A percentile compares a stretch with the other conserved stretches of the same genome.
Evolutionary conservation across 2,329 filamentous ascomycete species (phyloP).

Genomic region (Fusarium nisikadoi): DNA sequence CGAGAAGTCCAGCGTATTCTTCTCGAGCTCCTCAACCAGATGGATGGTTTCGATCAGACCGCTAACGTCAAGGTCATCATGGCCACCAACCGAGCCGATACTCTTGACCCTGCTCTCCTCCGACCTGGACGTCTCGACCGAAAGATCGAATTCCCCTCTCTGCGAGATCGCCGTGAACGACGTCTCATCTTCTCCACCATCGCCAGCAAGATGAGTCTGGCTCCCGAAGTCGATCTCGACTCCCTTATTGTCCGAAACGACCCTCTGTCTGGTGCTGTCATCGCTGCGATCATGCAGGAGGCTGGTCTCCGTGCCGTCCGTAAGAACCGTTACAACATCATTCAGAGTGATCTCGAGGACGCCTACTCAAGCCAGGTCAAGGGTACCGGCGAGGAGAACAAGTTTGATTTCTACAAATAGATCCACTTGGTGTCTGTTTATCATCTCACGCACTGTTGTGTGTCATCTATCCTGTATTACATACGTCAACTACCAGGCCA

Average conservation of each 20-base stretch:
- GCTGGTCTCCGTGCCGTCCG: slow-evolving; percentile 92
- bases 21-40: slow-evolving; percentile 97
- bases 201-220: slow-evolving; percentile 94
- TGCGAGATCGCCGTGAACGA: slow-evolving; percentile 92
- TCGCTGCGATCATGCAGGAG: slow-evolving; percentile 99
- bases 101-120: slow-evolving; percentile 91
- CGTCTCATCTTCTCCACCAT: slow-evolving; percentile 98
- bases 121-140: slow-evolving; percentile 94
- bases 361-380: slow-evolving; percentile 98
- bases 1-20: slow-evolving; percentile 98
- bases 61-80: slow-evolving; percentile 99
- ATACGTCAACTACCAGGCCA: slow-evolving; percentile 22
- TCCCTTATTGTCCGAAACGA: slow-evolving; percentile 97
- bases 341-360: slow-evolving; percentile 95
- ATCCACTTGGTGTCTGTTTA: slow-evolving; percentile 11
- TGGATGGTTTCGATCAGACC: slow-evolving; percentile 99
- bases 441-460: slow-evolving; percentile 11
- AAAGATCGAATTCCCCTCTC: slow-evolving; percentile 98
- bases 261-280: slow-evolving; percentile 92
- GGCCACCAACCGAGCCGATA: slow-evolving; percentile 98
- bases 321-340: slow-evolving; percentile 99
- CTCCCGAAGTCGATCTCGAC: slow-evolving; percentile 95
- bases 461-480: slow-evolving; percentile 40
- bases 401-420: slow-evolving; percentile 94
- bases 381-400: slow-evolving; percentile 72